Percentiles rank a stretch among this genome's conserved stretches.
Evolutionary conservation across 192 early-diverging fungal genomes (phyloP).

Genomic region (Endogone sp.): DNA sequence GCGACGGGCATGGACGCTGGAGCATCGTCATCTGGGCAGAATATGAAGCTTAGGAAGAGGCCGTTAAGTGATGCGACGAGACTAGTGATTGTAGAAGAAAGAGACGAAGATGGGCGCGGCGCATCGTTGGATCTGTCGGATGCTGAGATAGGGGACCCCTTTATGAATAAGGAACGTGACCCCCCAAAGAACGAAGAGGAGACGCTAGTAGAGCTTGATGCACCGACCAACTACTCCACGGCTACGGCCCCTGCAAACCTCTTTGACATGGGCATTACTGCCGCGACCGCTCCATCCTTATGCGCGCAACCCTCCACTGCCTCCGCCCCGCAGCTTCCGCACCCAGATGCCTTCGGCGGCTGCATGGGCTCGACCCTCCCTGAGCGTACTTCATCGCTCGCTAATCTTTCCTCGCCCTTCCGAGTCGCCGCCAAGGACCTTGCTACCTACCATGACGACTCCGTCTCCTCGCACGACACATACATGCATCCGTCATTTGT

Average conservation of each 20-base stretch:
- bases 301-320: background rate
- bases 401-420: conserved; percentile 15
- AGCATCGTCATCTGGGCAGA: too few relatives aligned
- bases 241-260: background rate
- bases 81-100: background rate
- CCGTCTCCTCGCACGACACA: conserved; percentile 33
- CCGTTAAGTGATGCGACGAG: background rate
- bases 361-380: conserved; percentile 12
- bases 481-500: conserved; percentile 40
- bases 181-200: too few relatives aligned
- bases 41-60: background rate
- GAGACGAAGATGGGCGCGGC: background rate
- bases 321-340: background rate
- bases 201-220: too few relatives aligned
- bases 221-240: background rate
- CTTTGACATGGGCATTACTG: background rate
- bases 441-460: conserved; percentile 18
- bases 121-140: background rate
- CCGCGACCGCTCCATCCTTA: background rate
- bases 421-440: conserved; percentile 10
- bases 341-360: background rate
- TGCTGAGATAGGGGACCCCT: background rate
- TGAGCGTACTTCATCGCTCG: conserved; percentile 13
- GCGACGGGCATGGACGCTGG: background rate
- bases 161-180: too few relatives aligned